Evolutionary conservation across 208 protist genomes (phyloP).

Genomic region (Crithidia brevicula): DNA sequence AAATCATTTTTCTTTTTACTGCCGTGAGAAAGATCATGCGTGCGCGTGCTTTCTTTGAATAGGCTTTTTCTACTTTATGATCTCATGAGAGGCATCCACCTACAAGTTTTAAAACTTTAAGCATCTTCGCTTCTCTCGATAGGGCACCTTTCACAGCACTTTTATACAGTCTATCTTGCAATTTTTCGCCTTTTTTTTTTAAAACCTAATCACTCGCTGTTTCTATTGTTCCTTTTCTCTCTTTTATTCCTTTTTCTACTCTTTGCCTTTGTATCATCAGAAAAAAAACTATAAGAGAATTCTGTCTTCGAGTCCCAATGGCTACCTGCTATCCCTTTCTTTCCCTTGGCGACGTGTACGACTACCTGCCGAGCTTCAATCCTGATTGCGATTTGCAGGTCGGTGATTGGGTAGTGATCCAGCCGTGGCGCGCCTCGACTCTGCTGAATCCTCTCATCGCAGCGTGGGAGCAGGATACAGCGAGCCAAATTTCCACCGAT

Average conservation of each 20-base stretch:
- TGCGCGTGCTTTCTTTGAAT: constrained; percentile 6
- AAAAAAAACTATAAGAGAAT: too few species aligned
- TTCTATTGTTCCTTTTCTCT: constrained; percentile 15
- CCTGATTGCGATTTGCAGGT: constrained; percentile 63
- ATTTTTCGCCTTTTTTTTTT: not conserved
- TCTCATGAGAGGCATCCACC: too few species aligned
- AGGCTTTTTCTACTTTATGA: too few species aligned
- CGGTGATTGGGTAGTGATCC: constrained; percentile 85
- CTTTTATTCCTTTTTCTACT: constrained; percentile 29
- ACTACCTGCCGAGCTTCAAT: constrained; percentile 76
- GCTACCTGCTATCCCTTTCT: constrained; percentile 30
- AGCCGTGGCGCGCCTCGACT: constrained; percentile 41
- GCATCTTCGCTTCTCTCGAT: too few species aligned
- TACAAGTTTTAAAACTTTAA: too few species aligned
- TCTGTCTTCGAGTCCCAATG: too few species aligned
- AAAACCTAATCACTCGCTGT: not conserved
- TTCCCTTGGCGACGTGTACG: constrained; percentile 45
- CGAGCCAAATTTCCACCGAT: not conserved
- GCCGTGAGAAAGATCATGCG: not conserved
- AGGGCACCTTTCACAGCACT: too few species aligned
- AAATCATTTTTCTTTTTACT: not conserved
- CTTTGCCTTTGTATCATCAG: too few species aligned
- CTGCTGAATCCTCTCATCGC: constrained; percentile 67
- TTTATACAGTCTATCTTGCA: not conserved
- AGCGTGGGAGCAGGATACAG: constrained; percentile 31